Conservation (phyloP, 2,329 filamentous ascomycete genomes). For the Neofusicoccum sp. region DNA sequence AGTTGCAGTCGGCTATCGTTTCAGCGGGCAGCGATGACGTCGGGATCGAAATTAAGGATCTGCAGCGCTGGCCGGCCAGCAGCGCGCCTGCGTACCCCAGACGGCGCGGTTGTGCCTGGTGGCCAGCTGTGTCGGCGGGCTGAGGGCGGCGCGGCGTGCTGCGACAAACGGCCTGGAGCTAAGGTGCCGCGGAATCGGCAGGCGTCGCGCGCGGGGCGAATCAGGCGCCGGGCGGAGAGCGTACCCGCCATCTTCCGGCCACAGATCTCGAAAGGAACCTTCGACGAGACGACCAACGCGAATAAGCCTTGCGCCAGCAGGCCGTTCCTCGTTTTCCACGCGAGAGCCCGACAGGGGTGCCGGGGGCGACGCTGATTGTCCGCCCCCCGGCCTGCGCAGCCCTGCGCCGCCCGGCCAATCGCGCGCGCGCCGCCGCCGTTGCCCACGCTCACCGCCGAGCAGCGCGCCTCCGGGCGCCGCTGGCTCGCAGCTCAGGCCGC, state of each 20-base stretch:
- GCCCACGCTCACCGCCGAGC: constrained; percentile 16
- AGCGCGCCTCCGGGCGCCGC: constrained; percentile 5
- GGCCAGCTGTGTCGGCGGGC: constrained; percentile 3
- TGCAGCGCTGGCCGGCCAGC: constrained; percentile 15
- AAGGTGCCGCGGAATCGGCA: constrained; percentile 18
- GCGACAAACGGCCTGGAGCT: constrained; percentile 17
- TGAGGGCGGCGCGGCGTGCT: constrained; percentile 1
- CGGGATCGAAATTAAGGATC: constrained; percentile 15
- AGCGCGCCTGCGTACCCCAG: constrained; percentile 13
- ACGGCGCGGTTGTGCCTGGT: constrained; percentile 12
- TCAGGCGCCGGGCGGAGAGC: not conserved
- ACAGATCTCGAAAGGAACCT: constrained; percentile 20
- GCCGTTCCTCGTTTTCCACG: constrained; percentile 20
- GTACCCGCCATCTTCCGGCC: constrained; percentile 16
- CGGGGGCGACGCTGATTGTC: not conserved
- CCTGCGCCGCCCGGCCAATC: constrained; percentile 12
- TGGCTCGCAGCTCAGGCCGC: not conserved
- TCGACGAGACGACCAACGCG: constrained; percentile 19
- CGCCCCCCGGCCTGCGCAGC: constrained; percentile 9
- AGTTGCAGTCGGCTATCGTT: constrained; percentile 22
- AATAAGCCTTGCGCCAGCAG: constrained; percentile 16
- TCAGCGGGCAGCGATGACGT: constrained; percentile 20
- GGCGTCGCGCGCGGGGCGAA: constrained; percentile 7
- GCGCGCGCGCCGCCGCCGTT: constrained; percentile 2
- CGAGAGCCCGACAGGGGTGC: constrained; percentile 8